Evolutionary conservation across 768 basidiomycete species (phyloP), one percentile per base, ranked within the genome.

Genomic region (Naganishia vaughanmartiniae): DNA sequence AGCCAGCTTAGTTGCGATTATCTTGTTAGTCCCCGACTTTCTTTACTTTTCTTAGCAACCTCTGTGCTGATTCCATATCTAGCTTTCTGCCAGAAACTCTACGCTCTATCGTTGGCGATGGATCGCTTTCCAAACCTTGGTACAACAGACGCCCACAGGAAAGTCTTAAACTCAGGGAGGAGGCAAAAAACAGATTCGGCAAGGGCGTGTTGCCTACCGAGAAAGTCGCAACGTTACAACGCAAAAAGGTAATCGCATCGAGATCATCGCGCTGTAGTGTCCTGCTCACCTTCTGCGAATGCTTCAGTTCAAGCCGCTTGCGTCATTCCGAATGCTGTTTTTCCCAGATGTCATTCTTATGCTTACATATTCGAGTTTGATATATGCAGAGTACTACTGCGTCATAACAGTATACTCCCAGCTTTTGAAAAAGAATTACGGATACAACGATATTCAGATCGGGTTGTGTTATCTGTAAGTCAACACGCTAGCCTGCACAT

Each of bases 381-480:
- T 77, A 19, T 81, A 81, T 57, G 68, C 77, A 1, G 65, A 69
- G 67, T 81, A 78, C 60, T 79, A 81, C 72, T 76, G 74, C 31
- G 66, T 76, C 28, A 60, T 81, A 76, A 78, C 78, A 0, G 73
- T 78, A 2, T 81, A 75, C 69, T 79, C 89, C 0, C 85, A 87
- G 0, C 83, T 88, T 0, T 88, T 91, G 76, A 81, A 84, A 60
- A 72, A 80, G 0, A 81, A 84, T 0, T 92, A 93, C 73, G 84
- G 80, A 71, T 83, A 91, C 24, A 85, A 79, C 68, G 85, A 90
- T 72, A 87, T 87, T 4, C 84, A 86, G 28, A 84, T 90, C 36
- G 92, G 92, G 2, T 80, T 93, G 5, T 92, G 89, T 78, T 93
- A 88, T 82, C 81, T 93, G 66, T 79, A 69, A 69, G 77, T 73